Evolutionary conservation across 305 asterid genomes (phyloP).

Genomic region (Fraxinus velutina): DNA sequence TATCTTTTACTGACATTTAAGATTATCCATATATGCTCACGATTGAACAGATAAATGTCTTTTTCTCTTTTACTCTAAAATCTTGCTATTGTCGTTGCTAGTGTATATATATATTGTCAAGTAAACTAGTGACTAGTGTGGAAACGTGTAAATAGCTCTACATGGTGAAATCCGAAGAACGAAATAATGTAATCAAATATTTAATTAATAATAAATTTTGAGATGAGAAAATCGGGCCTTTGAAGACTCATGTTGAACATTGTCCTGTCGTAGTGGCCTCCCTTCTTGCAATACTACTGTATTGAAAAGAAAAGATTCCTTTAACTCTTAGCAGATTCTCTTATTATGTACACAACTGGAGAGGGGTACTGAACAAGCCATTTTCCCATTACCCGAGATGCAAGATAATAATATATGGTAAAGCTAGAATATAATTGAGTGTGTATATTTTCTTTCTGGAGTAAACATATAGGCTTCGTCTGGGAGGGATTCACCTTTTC

Average conservation of each 20-base stretch:
- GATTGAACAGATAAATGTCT: background rate
- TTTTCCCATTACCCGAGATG: background rate
- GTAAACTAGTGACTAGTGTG: background rate
- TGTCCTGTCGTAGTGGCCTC: background rate
- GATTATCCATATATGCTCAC: background rate
- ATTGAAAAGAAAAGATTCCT: background rate
- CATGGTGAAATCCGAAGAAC: background rate
- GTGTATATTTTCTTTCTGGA: too few relatives aligned
- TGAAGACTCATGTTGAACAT: background rate
- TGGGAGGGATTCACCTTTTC: too few relatives aligned
- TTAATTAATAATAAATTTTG: too few relatives aligned
- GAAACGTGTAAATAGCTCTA: background rate
- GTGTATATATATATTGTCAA: background rate
- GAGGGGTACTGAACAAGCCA: background rate
- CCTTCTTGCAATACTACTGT: background rate
- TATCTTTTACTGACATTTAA: background rate
- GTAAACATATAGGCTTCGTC: too few relatives aligned
- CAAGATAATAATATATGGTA: background rate
- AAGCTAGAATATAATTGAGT: background rate
- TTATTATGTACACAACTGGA: background rate
- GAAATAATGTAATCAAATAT: too few relatives aligned
- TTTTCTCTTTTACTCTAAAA: background rate
- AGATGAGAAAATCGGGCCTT: background rate
- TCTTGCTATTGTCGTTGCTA: background rate
- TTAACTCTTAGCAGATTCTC: background rate